Evolutionary conservation across 768 basidiomycete species (phyloP), one percentile per base, ranked within the genome.

Genomic region (Mycena chlorophos): DNA sequence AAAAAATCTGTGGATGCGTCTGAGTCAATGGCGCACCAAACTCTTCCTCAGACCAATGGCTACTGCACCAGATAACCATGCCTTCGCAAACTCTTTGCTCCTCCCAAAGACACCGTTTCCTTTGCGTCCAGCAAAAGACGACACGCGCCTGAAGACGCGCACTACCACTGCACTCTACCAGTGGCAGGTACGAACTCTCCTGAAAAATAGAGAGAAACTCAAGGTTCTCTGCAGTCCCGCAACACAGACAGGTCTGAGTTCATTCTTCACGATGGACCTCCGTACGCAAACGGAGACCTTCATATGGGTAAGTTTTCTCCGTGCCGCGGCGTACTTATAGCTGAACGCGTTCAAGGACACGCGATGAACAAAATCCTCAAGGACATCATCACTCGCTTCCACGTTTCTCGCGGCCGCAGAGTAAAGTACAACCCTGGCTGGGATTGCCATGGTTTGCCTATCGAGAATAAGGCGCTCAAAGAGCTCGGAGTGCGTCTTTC

Each of bases 401-500:
- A 94, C 60, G 78, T 98, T 19, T 81, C 85, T 16, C 75, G 81
- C 38, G 95, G 96, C 6, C 73, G 82, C 58, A 81, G 82, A 62
- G 88, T 98, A 39, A 86, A 94, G 94, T 96, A 95, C 72, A 71
- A 90, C 14, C 95, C 96, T 30, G 96, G 96, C 10, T 99, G 94
- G 93, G 96, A 99, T 66, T 98, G 96, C 65, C 96, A 99, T 68
- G 96, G 96, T 5, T 83, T 98, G 13, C 96, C 96, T 0, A 98
- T 98, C 57, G 96, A 98, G 69, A 92, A 93, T 62, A 98, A 97
- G 65, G 91, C 94, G 0, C 73, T 99, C 30, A 77, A 88, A 56
- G 81, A 88, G 22, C 76, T 96, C 25, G 79, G 83, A 52, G 91
- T 91, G 66, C 52, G 82, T 66, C 40, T 17, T 31, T 37, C 8